Evolutionary conservation across 352 stramenopile genomes (phyloP), one percentile per base, ranked within the genome.

Genomic region (Phytopythium sindhum): DNA sequence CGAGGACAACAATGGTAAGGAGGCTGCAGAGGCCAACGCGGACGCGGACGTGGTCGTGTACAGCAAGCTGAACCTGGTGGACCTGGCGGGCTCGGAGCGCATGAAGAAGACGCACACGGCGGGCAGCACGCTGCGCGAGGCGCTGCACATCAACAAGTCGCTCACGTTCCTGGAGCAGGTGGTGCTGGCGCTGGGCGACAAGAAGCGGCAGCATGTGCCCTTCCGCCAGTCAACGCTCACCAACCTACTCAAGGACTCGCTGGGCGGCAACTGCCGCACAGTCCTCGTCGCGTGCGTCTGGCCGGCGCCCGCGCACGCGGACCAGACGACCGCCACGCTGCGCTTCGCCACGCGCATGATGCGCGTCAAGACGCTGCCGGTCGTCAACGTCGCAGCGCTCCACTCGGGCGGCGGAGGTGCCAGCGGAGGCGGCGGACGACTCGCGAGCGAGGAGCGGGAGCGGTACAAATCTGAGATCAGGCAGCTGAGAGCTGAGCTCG

Each of bases 171-270:
- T 80, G 69, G 96, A 86, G 68, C 96, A 91, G 86, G 86, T 80
- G 68, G 91, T 86, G 39, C 94, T 98, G 52, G 97, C 97, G 19
- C 68, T 96, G n/a, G 89, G 82, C 26, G 77, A 97, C 60, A 88
- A 93, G 69, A 94, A 79, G 26, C 79, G 97, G 41, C 81, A 68
- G 26, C 92, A 98, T 53, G 79, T 98, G 21, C 93, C 93, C 21
- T 98, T 96, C 57, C 77, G 93, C n/a, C 92, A 98, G 67, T 96
- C 88, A 2, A 96, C 97, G 62, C 81, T 98, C 28, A 98, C 93
- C 35, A 89, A 95, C 24, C 66, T 98, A 28, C 79, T 98, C 31
- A 89, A 96, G 63, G 90, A 97, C 57, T 90, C 84, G 35, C 70
- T 97, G 5, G 84, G 89, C 7, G 89, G 84, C 28, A 96, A 95